Evolutionary conservation across 1,139 yeast species (phyloP), one percentile per base, ranked within the genome.

Genomic region (Saccharomyces hybrid): DNA sequence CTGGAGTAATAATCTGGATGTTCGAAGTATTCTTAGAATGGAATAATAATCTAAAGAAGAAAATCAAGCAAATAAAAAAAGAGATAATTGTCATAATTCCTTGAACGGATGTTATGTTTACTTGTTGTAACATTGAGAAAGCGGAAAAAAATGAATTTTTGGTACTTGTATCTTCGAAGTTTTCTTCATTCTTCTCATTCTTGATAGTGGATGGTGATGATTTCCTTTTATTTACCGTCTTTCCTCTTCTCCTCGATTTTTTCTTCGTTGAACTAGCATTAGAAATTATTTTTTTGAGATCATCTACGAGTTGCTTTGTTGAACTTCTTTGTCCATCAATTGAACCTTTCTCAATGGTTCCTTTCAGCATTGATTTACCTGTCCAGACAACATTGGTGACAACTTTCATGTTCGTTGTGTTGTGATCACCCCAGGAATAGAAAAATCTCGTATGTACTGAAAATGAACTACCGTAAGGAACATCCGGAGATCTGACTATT

Each of bases 291-390:
- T 74, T 75, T 61, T 79, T 81, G 47, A 91, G 62, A 52, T 83
- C 86, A n/a, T 76, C 78, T 5, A 81, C 73, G 67, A 90, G 66
- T 2, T 78, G 73, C 55, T 78, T 80, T 73, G 86, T 79, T 16
- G 87, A 80, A 20, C 83, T 84, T 63, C 81, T 82, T 69, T 95
- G 99, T 0, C 99, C 99, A 54, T 88, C 95, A 54, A 86, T 81
- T 14, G 96, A 82, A 6, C 97, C 97, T 66, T 85, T 90, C 68
- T 95, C 99, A 62, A 95, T 84, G 0, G 95, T 86, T 16, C 95
- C 85, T 70, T 90, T 89, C 63, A 91, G 81, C 90, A 97, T 88
- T 32, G 95, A 85, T 68, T 88, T 88, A n/a, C 91, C 95, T 4
- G 88, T 78, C 99, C 99, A 95, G 50, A 86, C 88, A 57, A 91